These are phyloP conservation scores for Cladosporium austrohemisphaericum DNA, from an alignment of 2,329 filamentous ascomycete species.

Conservation along the genomic window DNA sequence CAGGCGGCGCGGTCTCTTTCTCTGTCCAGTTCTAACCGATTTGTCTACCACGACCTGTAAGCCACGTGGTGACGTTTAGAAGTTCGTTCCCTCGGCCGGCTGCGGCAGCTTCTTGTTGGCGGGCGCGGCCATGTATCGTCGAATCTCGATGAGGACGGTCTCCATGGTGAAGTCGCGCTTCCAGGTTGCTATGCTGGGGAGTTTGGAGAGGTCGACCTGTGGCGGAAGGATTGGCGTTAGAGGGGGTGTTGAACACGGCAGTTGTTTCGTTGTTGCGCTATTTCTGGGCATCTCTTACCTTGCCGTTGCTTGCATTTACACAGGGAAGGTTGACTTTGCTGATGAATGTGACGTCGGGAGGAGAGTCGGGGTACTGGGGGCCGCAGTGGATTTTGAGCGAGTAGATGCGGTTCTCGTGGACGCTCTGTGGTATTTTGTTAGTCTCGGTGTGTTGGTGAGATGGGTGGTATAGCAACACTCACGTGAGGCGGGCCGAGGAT, in stretches of 20 bases:
- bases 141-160: constrained; percentile 79
- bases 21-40: not conserved
- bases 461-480: constrained; percentile 36
- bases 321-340: constrained; percentile 96
- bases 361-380: constrained; percentile 79
- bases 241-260: not conserved
- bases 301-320: constrained; percentile 75
- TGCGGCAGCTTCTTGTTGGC: constrained; percentile 94
- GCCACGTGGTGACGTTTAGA: constrained; percentile 27
- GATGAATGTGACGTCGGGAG: constrained; percentile 86
- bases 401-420: constrained; percentile 98
- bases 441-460: not conserved
- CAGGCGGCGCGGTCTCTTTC: not conserved
- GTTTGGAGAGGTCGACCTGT: constrained; percentile 74
- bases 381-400: constrained; percentile 96
- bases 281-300: constrained; percentile 50
- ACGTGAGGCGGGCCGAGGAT: constrained; percentile 96
- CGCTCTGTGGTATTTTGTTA: constrained; percentile 59
- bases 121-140: constrained; percentile 87
- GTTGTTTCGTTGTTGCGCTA: not conserved
- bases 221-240: not conserved
- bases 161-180: constrained; percentile 94
- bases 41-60: too few relatives aligned
- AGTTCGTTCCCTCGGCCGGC: constrained; percentile 75
- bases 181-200: constrained; percentile 86